Evolutionary conservation across 23 red algal species (phyloP).

Genomic region (Agarophyton chilense): DNA sequence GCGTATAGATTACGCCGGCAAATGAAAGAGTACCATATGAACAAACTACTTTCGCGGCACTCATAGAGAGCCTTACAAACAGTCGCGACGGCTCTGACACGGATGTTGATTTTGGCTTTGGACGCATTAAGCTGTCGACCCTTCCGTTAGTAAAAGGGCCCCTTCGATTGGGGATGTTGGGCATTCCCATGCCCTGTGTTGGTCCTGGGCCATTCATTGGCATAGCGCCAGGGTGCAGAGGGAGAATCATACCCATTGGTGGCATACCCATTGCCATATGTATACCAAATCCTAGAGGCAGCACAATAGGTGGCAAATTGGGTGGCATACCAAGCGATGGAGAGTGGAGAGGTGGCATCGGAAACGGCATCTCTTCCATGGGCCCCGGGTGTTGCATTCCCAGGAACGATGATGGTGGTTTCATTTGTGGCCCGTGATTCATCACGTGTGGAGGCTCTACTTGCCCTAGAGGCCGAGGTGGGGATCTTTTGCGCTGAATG

Average conservation of each 20-base stretch:
- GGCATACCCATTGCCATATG: too few species aligned
- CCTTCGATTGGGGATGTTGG: not conserved
- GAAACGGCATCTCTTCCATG: conserved; percentile 60
- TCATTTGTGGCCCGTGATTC: conserved; percentile 30
- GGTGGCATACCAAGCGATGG: conserved; percentile 41
- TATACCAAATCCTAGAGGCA: too few species aligned
- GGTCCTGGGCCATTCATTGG: conserved; percentile 26
- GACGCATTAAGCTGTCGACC: conserved; percentile 52
- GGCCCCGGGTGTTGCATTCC: conserved; percentile 30
- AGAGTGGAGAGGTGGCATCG: conserved; percentile 42
- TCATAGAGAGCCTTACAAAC: not conserved
- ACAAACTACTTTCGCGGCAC: conserved; percentile 12
- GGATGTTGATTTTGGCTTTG: conserved; percentile 34
- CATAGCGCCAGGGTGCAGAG: conserved; percentile 31
- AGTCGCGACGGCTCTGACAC: not conserved
- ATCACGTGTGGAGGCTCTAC: conserved; percentile 21
- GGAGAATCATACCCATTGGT: conserved; percentile 58
- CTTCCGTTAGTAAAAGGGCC: not conserved
- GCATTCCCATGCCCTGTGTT: conserved; percentile 51
- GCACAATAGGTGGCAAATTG: conserved; percentile 39
- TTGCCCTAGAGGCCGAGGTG: conserved; percentile 1
- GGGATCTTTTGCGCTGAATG: conserved; percentile 6
- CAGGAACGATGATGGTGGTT: conserved; percentile 8
- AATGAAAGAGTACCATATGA: conserved; percentile 54
- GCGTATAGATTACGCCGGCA: conserved; percentile 59